These are phyloP conservation scores for Acacia acuminata DNA, from an alignment of 306 rosid species.

Conservation along the genomic window DNA sequence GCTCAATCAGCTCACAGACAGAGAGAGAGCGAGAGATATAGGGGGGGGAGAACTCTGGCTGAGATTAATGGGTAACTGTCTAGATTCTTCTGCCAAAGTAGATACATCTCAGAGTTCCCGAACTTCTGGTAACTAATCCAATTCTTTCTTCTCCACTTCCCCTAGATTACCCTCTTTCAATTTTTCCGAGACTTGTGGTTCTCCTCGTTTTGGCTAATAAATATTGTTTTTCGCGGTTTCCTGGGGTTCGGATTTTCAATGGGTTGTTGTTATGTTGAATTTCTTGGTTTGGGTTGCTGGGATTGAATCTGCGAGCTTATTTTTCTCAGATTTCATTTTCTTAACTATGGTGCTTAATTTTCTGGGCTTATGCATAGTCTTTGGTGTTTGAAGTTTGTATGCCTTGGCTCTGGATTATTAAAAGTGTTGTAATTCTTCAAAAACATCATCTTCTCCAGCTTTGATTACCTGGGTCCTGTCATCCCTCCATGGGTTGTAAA, in stretches of 20 bases:
- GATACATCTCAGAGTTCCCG: constrained; percentile 55
- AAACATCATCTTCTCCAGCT: background rate
- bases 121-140: constrained; percentile 45
- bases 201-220: background rate
- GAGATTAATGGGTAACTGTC: constrained; percentile 73
- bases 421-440: background rate
- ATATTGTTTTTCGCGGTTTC: background rate
- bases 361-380: background rate
- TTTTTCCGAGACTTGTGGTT: background rate
- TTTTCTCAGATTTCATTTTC: background rate
- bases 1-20: background rate
- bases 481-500: background rate
- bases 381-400: background rate
- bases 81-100: constrained; percentile 75
- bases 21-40: background rate
- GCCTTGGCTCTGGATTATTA: background rate
- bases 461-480: constrained; percentile 3
- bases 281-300: constrained; percentile 16
- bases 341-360: background rate
- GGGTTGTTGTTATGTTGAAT: constrained; percentile 8
- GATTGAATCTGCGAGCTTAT: background rate
- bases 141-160: background rate
- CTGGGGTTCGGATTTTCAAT: background rate
- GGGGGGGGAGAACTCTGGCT: background rate
- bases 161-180: background rate